Percentiles rank a stretch among this genome's conserved stretches.
Evolutionary conservation across 768 basidiomycete species (phyloP).

Genomic region (Suillus subluteus): DNA sequence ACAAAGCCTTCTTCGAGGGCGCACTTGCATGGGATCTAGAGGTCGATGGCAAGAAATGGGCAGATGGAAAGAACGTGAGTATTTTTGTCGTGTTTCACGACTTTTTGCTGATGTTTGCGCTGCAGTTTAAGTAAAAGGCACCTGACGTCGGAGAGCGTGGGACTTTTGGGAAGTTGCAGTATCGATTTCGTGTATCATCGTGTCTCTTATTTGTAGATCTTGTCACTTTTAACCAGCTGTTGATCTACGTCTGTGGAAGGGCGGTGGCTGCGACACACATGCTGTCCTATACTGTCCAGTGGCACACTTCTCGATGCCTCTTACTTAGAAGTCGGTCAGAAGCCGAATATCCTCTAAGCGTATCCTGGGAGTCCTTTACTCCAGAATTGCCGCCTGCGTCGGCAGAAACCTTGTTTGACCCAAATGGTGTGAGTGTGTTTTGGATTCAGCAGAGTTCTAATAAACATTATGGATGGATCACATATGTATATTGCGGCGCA

Average conservation of each 20-base stretch:
- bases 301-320: neutral
- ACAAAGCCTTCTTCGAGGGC: constrained; percentile 91
- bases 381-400: too few relatives aligned
- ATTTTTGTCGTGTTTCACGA: neutral
- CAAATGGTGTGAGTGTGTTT: too few relatives aligned
- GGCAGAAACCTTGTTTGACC: too few relatives aligned
- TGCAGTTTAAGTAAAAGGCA: constrained; percentile 36
- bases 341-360: neutral
- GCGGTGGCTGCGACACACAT: neutral
- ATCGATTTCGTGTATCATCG: constrained; percentile 7
- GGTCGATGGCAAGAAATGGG: constrained; percentile 88
- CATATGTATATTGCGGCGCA: too few relatives aligned
- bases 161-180: constrained; percentile 6
- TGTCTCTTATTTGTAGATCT: constrained; percentile 5
- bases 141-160: neutral
- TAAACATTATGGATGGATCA: too few relatives aligned
- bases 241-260: neutral
- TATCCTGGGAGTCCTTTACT: neutral
- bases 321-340: neutral
- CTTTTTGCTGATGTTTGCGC: constrained; percentile 2
- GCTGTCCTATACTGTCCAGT: neutral
- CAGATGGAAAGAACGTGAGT: constrained; percentile 88
- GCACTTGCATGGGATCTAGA: constrained; percentile 94
- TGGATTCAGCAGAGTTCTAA: too few relatives aligned
- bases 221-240: constrained; percentile 1